Evolutionary conservation across 2,329 filamentous ascomycete species (phyloP).

Genomic region (Paracoccidioides lutzii): DNA sequence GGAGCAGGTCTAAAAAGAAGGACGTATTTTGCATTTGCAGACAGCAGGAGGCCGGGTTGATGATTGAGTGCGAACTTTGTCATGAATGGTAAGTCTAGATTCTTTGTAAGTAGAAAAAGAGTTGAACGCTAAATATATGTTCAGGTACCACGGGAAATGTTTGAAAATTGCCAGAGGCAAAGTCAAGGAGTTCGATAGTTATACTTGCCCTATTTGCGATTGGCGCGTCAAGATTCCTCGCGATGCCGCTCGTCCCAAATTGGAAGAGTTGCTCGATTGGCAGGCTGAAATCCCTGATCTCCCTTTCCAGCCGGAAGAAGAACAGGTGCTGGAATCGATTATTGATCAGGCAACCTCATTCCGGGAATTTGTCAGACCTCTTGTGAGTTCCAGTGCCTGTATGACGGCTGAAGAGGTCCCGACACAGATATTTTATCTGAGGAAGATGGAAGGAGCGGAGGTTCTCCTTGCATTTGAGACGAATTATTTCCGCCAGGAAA

Average conservation of each 20-base stretch:
- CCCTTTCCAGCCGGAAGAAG: conserved; percentile 93
- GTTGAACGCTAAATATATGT: conserved; percentile 15
- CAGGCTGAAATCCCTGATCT: conserved; percentile 66
- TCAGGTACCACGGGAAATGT: conserved; percentile 92
- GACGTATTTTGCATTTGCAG: conserved; percentile 98
- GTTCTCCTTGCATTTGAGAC: conserved; percentile 84
- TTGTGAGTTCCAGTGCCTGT: conserved; percentile 62
- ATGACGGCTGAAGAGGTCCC: conserved; percentile 76
- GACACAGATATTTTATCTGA: conserved; percentile 84
- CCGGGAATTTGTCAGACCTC: conserved; percentile 64
- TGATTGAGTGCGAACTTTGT: conserved; percentile 98
- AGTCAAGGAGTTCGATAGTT: conserved; percentile 96
- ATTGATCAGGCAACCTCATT: conserved; percentile 76
- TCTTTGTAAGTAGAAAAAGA: neutral
- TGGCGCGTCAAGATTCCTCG: conserved; percentile 94
- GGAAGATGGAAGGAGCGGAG: conserved; percentile 94
- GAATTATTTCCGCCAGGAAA: conserved; percentile 92
- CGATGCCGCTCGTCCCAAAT: conserved; percentile 85
- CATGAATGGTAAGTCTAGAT: conserved; percentile 69
- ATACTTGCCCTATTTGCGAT: conserved; percentile 95
- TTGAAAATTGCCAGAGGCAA: conserved; percentile 95
- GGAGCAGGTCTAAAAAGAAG: conserved; percentile 39
- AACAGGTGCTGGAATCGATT: conserved; percentile 72
- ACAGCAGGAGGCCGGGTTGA: conserved; percentile 87
- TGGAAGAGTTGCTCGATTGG: conserved; percentile 77